phyloP scores from a whole-genome alignment of 768 basidiomycete species.

The Russula dissimulans region DNA sequence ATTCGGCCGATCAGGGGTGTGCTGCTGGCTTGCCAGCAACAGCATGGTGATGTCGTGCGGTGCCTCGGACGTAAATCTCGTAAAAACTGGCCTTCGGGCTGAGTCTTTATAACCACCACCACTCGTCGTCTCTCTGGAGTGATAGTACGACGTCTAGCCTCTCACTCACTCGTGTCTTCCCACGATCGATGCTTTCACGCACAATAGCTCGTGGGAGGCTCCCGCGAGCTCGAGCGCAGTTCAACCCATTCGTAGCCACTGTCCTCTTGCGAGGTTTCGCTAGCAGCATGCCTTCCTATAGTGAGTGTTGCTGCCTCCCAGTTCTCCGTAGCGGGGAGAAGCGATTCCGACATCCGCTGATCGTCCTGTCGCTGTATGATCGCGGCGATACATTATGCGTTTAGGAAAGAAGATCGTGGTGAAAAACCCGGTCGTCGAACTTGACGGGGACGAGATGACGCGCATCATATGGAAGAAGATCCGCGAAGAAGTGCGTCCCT shows the following conservation, averaged over 20 bases:
- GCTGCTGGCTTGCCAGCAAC: no score
- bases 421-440: conserved; percentile 83
- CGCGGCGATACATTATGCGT: no score
- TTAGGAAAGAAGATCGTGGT: conserved; percentile 57
- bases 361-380: no score
- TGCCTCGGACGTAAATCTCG: conserved; percentile 1
- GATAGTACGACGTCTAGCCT: neutral
- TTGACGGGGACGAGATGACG: conserved; percentile 99
- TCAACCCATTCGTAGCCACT: conserved; percentile 1
- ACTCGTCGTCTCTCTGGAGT: neutral
- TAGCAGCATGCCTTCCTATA: conserved; percentile 7
- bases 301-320: conserved; percentile 7
- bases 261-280: conserved; percentile 12
- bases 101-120: neutral
- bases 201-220: conserved; percentile 7
- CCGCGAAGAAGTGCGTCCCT: conserved; percentile 68
- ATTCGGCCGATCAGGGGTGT: no score
- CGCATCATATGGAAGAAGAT: conserved; percentile 99
- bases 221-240: neutral
- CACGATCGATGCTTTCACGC: conserved; percentile 16
- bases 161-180: neutral
- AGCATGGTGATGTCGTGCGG: neutral
- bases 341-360: no score
- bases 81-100: neutral
- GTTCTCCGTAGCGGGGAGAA: no score